Evolutionary conservation across 768 basidiomycete genomes (phyloP), one percentile per base, ranked within the genome.

Genomic region (Scleroderma bovista): DNA sequence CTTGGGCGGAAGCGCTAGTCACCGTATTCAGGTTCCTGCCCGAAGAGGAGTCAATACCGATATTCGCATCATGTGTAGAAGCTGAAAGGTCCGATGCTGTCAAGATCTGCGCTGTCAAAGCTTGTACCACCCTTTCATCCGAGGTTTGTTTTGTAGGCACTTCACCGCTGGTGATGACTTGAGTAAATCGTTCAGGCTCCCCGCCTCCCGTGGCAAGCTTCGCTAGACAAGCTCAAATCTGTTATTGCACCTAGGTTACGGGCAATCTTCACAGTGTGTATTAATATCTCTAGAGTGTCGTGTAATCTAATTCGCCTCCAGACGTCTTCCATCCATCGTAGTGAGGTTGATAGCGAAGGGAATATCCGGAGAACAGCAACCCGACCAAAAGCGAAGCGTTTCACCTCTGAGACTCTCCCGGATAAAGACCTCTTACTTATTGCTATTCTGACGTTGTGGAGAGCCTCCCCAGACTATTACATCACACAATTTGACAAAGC

Each of bases 61-160:
- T 91, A 6, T 88, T 93, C 60, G 59, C 70, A 19, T 71, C 72
- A 13, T 88, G 88, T 54, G 62, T 91, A 37, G 81, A 86, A 48
- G 80, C 89, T 9, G 86, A 90, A 57, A 78, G 86, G 26, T 85
- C 88, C 1, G 87, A 91, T 22, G 84, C 85, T 2, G 80, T 89
- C 56, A 93, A 93, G 71, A 79, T 85, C 11, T 80, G 80, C 51
- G 91, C 77, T 2, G 73, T 93, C 47, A 81, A 84, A 53, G 88
- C 91, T 2, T 83, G 78, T 56, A 66, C 88, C 36, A 86, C 81
- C 0, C 62, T 92, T 29, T 70, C 76, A 7, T 74, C 80, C 46
- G 89, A 93, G 72, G 86, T 83, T 59, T 50, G 69, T 57, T 8
- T 45, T 17, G 20, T 22, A 19, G 22, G 17, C 42, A 3, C n/a